Percentiles rank a stretch among this genome's conserved stretches.
Conservation (phyloP, 192 early-diverging fungal genomes). For the Backusella liffmaniae region DNA sequence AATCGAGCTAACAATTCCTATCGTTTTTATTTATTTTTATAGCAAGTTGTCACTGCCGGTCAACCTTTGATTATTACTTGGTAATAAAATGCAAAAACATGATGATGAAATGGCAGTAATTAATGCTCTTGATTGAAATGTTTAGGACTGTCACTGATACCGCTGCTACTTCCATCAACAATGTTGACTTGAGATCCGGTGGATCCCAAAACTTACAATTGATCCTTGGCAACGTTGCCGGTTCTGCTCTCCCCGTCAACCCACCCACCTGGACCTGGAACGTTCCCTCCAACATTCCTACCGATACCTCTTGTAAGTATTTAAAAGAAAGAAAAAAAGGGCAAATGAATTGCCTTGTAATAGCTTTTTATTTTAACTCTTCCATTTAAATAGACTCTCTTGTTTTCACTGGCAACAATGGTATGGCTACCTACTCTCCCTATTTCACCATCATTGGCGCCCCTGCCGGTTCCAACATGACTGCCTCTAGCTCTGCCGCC, state of each 20-base stretch:
- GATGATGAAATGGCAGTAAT: neutral
- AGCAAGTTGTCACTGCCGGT: conserved; percentile 18
- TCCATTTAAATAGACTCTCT: conserved; percentile 6
- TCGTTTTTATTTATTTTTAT: conserved; percentile 4
- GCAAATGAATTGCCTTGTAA: no score
- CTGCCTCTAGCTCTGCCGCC: neutral
- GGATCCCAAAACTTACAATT: conserved; percentile 3
- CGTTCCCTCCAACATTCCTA: conserved; percentile 22
- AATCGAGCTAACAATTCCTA: conserved; percentile 1
- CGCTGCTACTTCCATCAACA: conserved; percentile 4
- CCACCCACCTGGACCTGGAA: conserved; percentile 18
- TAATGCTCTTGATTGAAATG: neutral
- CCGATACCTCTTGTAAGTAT: conserved; percentile 24
- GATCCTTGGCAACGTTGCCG: conserved; percentile 4
- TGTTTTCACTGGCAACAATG: conserved; percentile 5
- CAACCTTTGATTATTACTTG: conserved; percentile 9
- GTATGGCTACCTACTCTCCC: conserved; percentile 12
- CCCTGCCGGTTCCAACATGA: neutral
- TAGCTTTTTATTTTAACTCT: neutral
- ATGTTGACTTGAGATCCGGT: conserved; percentile 24
- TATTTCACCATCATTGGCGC: conserved; percentile 22
- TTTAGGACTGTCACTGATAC: conserved; percentile 11
- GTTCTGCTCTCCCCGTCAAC: conserved; percentile 9
- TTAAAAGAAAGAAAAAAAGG: no score
- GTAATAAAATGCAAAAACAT: neutral